Evolutionary conservation across 768 basidiomycete species (phyloP).

Genomic region (Dictyophora rubrovolvata): DNA sequence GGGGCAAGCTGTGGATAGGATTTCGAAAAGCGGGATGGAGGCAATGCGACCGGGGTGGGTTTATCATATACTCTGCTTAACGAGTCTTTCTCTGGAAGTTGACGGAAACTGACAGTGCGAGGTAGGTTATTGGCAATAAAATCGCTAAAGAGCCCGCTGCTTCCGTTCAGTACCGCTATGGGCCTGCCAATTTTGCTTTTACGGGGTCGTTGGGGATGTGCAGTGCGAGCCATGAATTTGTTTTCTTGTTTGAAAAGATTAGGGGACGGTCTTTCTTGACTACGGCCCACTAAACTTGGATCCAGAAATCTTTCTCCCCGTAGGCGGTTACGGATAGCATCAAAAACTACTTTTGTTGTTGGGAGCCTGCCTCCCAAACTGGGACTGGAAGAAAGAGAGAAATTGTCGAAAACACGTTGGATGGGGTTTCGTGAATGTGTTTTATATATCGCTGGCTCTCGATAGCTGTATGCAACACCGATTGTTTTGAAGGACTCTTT

Average conservation of each 20-base stretch:
- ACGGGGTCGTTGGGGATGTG: slow-evolving; percentile 6
- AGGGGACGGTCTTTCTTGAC: too few relatives aligned
- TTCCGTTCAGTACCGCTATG: not conserved
- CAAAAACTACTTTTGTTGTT: not conserved
- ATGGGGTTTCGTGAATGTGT: not conserved
- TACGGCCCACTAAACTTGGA: too few relatives aligned
- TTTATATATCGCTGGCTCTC: not conserved
- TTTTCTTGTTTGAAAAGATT: too few relatives aligned
- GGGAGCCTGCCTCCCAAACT: not conserved
- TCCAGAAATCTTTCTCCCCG: not conserved
- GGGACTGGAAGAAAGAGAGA: not conserved
- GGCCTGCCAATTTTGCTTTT: slow-evolving; percentile 7
- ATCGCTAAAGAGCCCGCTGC: not conserved
- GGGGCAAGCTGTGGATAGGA: not conserved
- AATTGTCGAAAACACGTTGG: not conserved
- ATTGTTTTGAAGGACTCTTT: not conserved
- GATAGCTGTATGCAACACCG: not conserved
- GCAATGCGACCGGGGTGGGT: not conserved
- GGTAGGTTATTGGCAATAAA: not conserved
- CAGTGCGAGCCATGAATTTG: too few relatives aligned
- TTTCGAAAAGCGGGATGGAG: not conserved
- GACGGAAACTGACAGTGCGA: not conserved
- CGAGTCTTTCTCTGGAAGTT: not conserved
- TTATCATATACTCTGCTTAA: not conserved
- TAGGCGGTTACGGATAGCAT: not conserved